Percentiles rank a stretch among this genome's conserved stretches.
phyloP scores from a whole-genome alignment of 2,329 filamentous ascomycete genomes.

The Venturia nashicola region DNA sequence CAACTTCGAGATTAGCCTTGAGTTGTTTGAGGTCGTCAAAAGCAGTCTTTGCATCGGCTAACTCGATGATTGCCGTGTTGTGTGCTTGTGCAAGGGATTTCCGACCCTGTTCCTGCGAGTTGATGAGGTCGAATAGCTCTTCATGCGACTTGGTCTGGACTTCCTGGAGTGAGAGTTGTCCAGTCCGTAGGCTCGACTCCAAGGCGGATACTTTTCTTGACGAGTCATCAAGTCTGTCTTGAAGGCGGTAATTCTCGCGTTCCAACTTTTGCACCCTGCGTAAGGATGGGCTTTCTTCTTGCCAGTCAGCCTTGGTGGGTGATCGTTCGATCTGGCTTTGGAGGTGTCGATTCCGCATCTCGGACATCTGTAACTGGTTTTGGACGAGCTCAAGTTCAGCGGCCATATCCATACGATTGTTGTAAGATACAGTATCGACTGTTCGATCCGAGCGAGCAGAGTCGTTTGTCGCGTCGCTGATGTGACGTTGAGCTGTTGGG shows the following conservation, averaged over 20 bases:
- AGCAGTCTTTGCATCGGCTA: conserved; percentile 74
- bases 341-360: conserved; percentile 91
- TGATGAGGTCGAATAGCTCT: conserved; percentile 84
- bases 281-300: conserved; percentile 67
- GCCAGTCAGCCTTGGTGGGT: conserved; percentile 46
- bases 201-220: conserved; percentile 81
- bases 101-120: conserved; percentile 82
- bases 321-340: conserved; percentile 74
- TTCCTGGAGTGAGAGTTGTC: conserved; percentile 79
- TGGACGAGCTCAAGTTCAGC: conserved; percentile 84
- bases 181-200: conserved; percentile 75
- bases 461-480: conserved; percentile 56
- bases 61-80: conserved; percentile 72
- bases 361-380: conserved; percentile 82
- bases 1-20: conserved; percentile 68
- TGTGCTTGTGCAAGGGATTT: conserved; percentile 71
- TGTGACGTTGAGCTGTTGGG: conserved; percentile 56
- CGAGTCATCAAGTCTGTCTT: conserved; percentile 91
- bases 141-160: conserved; percentile 89
- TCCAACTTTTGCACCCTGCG: conserved; percentile 83
- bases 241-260: conserved; percentile 78
- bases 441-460: conserved; percentile 78
- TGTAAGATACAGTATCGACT: conserved; percentile 69
- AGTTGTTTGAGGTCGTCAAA: conserved; percentile 79
- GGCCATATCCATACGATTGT: conserved; percentile 82